A percentile compares a stretch with the other conserved stretches of the same genome.
Evolutionary conservation across 176 grass and related monocot species (phyloP).

Genomic region (Bonia amplexicaulis): DNA sequence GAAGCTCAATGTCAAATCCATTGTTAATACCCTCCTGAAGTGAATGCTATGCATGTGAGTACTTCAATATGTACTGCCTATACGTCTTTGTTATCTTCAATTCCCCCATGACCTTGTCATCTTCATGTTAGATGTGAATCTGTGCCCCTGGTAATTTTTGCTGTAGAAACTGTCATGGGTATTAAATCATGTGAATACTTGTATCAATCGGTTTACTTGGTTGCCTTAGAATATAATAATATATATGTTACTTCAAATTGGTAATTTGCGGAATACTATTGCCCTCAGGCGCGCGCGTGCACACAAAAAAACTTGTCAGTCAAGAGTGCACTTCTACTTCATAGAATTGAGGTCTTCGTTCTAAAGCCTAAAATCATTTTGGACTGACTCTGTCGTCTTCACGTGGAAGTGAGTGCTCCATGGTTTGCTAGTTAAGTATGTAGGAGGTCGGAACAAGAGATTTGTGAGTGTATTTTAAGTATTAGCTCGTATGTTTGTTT

Average conservation of each 20-base stretch:
- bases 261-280: too few species aligned
- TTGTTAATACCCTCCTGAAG: slow-evolving; percentile 86
- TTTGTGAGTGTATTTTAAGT: not conserved
- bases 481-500: not conserved
- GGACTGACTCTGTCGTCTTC: too few species aligned
- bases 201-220: not conserved
- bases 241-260: not conserved
- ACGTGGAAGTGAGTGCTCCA: not conserved
- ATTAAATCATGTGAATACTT: not conserved
- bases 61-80: not conserved
- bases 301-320: too few species aligned
- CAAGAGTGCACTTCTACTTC: too few species aligned
- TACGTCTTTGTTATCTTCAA: slow-evolving; percentile 12
- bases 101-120: slow-evolving; percentile 48
- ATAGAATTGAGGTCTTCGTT: too few species aligned
- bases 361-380: too few species aligned
- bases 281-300: not conserved
- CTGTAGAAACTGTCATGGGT: not conserved
- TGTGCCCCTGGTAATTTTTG: not conserved
- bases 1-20: slow-evolving; percentile 86
- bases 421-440: not conserved
- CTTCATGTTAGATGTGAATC: slow-evolving; percentile 24
- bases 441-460: not conserved
- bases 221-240: not conserved
- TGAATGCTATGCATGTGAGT: slow-evolving; percentile 30